These are phyloP conservation scores for Eucalyptus marginata DNA, from an alignment of 345 rosid genomes.

Conservation along the genomic window DNA sequence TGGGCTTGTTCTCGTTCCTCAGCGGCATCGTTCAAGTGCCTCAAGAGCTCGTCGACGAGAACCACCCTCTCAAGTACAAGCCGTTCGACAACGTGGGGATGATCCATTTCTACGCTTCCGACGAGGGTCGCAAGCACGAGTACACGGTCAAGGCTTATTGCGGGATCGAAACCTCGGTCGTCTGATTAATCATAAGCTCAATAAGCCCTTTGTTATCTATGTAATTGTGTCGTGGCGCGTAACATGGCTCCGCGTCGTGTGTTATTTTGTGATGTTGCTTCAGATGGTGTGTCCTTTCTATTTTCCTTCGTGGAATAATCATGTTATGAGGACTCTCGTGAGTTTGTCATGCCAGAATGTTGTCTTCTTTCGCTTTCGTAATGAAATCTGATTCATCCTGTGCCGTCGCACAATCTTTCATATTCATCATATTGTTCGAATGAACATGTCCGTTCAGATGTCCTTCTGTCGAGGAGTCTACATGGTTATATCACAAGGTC, in stretches of 20 bases:
- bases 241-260: background rate
- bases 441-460: background rate
- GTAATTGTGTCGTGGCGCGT: background rate
- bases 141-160: background rate
- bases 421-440: background rate
- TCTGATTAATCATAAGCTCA: background rate
- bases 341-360: background rate
- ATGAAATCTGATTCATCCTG: background rate
- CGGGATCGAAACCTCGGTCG: background rate
- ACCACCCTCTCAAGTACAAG: conserved; percentile 3
- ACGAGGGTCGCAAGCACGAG: background rate
- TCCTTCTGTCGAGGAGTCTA: background rate
- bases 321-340: background rate
- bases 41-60: conserved; percentile 10
- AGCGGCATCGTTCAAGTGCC: conserved; percentile 3
- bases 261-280: background rate
- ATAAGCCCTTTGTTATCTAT: background rate
- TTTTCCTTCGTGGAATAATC: background rate
- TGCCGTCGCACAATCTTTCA: background rate
- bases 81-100: conserved; percentile 5
- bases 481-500: background rate
- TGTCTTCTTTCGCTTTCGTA: background rate
- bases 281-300: background rate
- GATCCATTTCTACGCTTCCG: background rate
- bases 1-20: conserved; percentile 2